phyloP scores from a whole-genome alignment of 2,329 filamentous ascomycete genomes.

The Ophiostoma sp. region DNA sequence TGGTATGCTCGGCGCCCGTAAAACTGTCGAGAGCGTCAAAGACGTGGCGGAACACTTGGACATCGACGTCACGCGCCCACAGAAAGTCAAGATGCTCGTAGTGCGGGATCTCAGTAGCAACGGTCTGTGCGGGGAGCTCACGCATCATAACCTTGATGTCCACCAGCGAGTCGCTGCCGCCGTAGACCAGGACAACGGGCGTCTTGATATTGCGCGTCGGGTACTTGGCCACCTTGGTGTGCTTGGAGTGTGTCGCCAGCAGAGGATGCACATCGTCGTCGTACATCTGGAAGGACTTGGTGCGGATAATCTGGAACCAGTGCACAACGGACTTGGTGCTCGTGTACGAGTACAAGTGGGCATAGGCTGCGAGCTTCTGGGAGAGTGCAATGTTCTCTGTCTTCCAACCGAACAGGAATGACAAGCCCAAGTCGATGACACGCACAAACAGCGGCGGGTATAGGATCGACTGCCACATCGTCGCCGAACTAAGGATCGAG shows the following conservation, averaged over 20 bases:
- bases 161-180: conserved; percentile 88
- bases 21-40: conserved; percentile 83
- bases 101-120: conserved; percentile 82
- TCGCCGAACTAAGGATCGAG: conserved; percentile 87
- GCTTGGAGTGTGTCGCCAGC: conserved; percentile 72
- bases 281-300: conserved; percentile 96
- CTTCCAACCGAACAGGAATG: conserved; percentile 87
- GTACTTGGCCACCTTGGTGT: conserved; percentile 95
- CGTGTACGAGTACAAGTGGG: conserved; percentile 94
- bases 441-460: conserved; percentile 93
- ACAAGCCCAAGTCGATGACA: conserved; percentile 77
- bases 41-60: conserved; percentile 85
- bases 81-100: conserved; percentile 98
- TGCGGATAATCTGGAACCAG: conserved; percentile 99
- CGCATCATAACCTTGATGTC: conserved; percentile 91
- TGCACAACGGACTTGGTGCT: conserved; percentile 97
- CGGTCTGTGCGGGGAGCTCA: conserved; percentile 80
- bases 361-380: conserved; percentile 93
- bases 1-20: conserved; percentile 56
- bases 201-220: conserved; percentile 97
- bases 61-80: conserved; percentile 84
- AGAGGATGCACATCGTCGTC: conserved; percentile 88
- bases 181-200: conserved; percentile 89
- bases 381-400: conserved; percentile 78
- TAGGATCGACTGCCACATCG: conserved; percentile 95